Conservation (phyloP, 2,329 filamentous ascomycete genomes). For the Calonectria henricotiae region DNA sequence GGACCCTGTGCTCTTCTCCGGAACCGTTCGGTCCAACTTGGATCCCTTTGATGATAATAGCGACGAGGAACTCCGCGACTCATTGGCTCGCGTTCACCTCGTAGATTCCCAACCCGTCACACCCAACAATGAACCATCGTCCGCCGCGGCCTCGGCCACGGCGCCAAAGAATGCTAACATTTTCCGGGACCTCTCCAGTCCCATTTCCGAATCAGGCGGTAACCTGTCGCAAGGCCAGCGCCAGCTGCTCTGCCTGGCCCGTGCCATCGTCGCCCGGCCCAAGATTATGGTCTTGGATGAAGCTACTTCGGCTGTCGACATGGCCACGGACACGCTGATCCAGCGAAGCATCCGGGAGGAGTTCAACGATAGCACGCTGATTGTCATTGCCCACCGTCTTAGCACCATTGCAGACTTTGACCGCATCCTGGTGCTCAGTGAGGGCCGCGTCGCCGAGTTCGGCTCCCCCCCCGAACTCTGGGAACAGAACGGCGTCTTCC, state of each 20-base stretch:
- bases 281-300: constrained; percentile 88
- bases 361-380: constrained; percentile 77
- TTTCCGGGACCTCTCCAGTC: constrained; percentile 75
- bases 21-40: constrained; percentile 83
- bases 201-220: constrained; percentile 80
- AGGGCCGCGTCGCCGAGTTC: constrained; percentile 79
- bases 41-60: constrained; percentile 82
- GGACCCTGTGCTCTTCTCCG: constrained; percentile 87
- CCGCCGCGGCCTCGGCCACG: constrained; percentile 55
- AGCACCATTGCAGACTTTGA: constrained; percentile 86
- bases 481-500: constrained; percentile 71
- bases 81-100: constrained; percentile 81
- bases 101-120: constrained; percentile 62
- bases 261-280: constrained; percentile 80
- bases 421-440: constrained; percentile 79
- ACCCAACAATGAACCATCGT: constrained; percentile 59
- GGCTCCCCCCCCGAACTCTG: constrained; percentile 77
- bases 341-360: constrained; percentile 82
- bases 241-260: constrained; percentile 82
- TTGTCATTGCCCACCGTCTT: constrained; percentile 84
- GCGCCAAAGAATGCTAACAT: constrained; percentile 74
- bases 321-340: constrained; percentile 82
- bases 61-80: constrained; percentile 79
- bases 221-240: constrained; percentile 85
- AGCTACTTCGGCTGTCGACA: constrained; percentile 85